Evolutionary conservation across 495 filamentous ascomycete genomes (phyloP).

Genomic region (Podospora sp.): DNA sequence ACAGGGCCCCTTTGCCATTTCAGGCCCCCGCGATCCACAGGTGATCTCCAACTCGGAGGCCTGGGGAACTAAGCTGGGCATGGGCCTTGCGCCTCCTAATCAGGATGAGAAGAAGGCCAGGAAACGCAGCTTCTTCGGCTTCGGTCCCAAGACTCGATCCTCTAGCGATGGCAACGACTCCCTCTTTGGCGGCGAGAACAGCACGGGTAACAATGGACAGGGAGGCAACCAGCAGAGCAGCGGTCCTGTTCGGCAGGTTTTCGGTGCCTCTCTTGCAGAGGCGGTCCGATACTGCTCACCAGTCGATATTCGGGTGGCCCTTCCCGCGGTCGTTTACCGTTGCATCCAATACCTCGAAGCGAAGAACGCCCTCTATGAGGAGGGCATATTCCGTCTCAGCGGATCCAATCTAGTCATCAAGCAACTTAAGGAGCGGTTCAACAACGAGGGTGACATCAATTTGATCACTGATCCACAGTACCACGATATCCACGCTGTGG

Average conservation of each 20-base stretch:
- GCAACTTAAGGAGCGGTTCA: slow-evolving; percentile 85
- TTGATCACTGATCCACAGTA: slow-evolving; percentile 80
- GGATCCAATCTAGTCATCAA: slow-evolving; percentile 95
- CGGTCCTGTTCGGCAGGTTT: slow-evolving; percentile 70
- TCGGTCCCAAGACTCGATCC: slow-evolving; percentile 61
- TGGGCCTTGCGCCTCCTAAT: slow-evolving; percentile 49
- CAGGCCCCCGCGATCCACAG: slow-evolving; percentile 81
- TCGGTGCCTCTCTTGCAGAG: slow-evolving; percentile 84
- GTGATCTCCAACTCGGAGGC: slow-evolving; percentile 82
- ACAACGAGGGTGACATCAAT: slow-evolving; percentile 91
- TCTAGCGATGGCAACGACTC: slow-evolving; percentile 53
- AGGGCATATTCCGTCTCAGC: slow-evolving; percentile 95
- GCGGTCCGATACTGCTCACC: slow-evolving; percentile 81
- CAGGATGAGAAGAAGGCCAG: slow-evolving; percentile 76
- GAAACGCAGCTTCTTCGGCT: slow-evolving; percentile 94
- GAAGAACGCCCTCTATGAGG: slow-evolving; percentile 80
- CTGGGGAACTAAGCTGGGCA: slow-evolving; percentile 76
- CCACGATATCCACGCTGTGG: slow-evolving; percentile 95
- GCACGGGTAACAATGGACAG: slow-evolving; percentile 25
- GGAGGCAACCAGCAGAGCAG: slow-evolving; percentile 46
- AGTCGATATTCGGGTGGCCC: slow-evolving; percentile 64
- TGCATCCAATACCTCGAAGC: slow-evolving; percentile 91
- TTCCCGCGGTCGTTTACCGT: slow-evolving; percentile 96
- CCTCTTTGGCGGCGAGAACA: slow-evolving; percentile 43
- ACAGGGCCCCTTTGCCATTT: slow-evolving; percentile 66